Conservation (phyloP, 129 eudicot species). For the Cynara cardunculus region DNA sequence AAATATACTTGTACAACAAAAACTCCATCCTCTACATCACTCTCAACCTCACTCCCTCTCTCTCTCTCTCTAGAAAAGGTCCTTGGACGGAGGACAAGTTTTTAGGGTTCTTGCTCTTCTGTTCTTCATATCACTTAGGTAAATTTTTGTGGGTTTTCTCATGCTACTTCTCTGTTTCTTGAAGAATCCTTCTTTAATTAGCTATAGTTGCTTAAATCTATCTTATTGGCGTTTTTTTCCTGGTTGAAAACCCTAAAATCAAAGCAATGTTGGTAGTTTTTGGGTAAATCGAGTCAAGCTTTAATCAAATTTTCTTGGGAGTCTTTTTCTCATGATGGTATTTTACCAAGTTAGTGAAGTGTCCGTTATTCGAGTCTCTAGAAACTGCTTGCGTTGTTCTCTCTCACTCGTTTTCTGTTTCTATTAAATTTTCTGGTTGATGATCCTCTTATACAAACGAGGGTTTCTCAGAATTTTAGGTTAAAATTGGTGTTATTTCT, state of each 20-base stretch:
- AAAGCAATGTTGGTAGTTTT: constrained; percentile 10
- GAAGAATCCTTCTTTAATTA: not conserved
- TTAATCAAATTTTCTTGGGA: not conserved
- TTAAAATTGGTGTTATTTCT: constrained; percentile 8
- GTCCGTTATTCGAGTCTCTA: not conserved
- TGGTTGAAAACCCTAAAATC: constrained; percentile 20
- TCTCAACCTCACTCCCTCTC: not conserved
- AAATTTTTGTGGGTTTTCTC: not conserved
- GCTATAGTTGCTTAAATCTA: not conserved
- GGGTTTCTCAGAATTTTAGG: not conserved
- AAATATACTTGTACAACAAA: constrained; percentile 17
- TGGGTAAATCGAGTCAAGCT: not conserved
- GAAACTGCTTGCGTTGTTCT: not conserved
- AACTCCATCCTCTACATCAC: not conserved
- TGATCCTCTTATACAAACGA: not conserved
- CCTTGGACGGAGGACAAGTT: not conserved
- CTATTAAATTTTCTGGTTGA: not conserved
- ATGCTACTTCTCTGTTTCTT: not conserved
- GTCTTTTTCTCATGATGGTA: not conserved
- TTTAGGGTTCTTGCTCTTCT: constrained; percentile 10
- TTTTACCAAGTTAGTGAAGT: not conserved
- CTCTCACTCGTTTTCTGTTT: not conserved
- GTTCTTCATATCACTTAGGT: constrained; percentile 14
- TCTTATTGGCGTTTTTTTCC: not conserved
- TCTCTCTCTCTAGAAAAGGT: constrained; percentile 15